These are phyloP conservation scores for Xylaria sp. DNA, from an alignment of 2,329 filamentous ascomycete species.

Conservation along the genomic window DNA sequence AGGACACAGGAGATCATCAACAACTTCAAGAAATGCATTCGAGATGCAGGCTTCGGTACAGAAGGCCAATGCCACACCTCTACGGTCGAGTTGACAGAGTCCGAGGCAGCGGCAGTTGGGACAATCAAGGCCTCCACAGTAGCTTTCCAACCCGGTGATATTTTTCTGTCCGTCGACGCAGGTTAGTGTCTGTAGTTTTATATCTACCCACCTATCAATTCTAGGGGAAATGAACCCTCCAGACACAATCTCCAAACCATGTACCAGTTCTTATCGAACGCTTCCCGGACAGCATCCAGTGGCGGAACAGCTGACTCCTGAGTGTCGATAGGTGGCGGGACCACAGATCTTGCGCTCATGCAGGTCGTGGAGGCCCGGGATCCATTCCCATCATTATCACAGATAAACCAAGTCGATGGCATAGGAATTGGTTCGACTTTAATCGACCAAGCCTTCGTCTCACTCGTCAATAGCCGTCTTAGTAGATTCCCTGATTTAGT, in stretches of 20 bases:
- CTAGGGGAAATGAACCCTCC: too few species aligned
- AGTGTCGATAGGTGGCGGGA: too few species aligned
- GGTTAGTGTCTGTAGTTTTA: too few species aligned
- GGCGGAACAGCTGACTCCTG: too few species aligned
- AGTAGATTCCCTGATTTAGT: slow-evolving; percentile 40
- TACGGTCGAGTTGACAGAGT: slow-evolving; percentile 50
- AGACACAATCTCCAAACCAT: too few species aligned
- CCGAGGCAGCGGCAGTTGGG: slow-evolving; percentile 51
- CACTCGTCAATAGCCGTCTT: slow-evolving; percentile 43
- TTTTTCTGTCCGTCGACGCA: slow-evolving; percentile 49
- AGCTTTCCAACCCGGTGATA: slow-evolving; percentile 40
- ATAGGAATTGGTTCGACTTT: slow-evolving; percentile 49
- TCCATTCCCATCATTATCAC: slow-evolving; percentile 34
- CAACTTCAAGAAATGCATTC: slow-evolving; percentile 51
- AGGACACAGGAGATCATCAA: slow-evolving; percentile 52
- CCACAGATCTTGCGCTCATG: slow-evolving; percentile 50
- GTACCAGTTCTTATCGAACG: too few species aligned
- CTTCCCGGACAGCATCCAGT: too few species aligned
- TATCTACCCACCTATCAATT: too few species aligned
- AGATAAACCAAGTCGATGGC: slow-evolving; percentile 45
- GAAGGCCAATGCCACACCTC: slow-evolving; percentile 44
- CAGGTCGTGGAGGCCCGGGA: slow-evolving; percentile 38
- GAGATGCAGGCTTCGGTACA: slow-evolving; percentile 51
- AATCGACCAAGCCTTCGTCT: slow-evolving; percentile 48
- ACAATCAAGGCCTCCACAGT: slow-evolving; percentile 48